Base-by-base conservation (phyloP, 2,329 filamentous ascomycete species). In the Cercospora nicotianae region DNA sequence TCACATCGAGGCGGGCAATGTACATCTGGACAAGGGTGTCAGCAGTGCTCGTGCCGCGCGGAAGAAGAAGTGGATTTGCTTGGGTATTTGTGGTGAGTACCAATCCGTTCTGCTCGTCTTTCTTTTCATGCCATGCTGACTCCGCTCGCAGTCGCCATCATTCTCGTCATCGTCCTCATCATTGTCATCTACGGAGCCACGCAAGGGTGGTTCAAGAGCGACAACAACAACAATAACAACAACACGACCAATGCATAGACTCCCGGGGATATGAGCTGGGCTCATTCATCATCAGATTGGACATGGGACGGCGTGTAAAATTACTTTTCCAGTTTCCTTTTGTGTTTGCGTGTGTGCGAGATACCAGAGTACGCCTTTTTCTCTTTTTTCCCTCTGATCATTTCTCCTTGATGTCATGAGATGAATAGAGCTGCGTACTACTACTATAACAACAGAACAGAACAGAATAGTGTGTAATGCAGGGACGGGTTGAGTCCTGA, bases 11-110 rank as follows among this genome's bases (percentile, higher is more conserved):
- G 91, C 95, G 79, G 94, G 90, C 72, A 97, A 95, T 77, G 86
- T 88, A 70, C 89, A 97, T 80, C 91, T 98, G 68, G 89, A 86
- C 45, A 87, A 87, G n/a, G 94, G 94, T 12, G 91, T 97, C 70
- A 85, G 86, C 69, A 96, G 92, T 73, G 94, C 94, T 8, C 86
- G 90, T 78, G 87, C 88, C 74, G 92, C 91, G 61, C 87, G 92
- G 74, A 92, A 89, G 83, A 96, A 96, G 93, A 97, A 97, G 91
- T 97, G 93, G 94, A 94, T 91, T 79, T 97, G 93, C 84, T 82
- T 97, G 73, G 89, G 90, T 75, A 92, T 97, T 76, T 82, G 85
- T 74, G 82, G 83, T 86, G 78, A 81, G 86, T 87, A 73, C 64
- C 36, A 7, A 10, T 5, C 4, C 33, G 0, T 36, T 13, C 5